These are phyloP conservation scores for Backusella mclennaniae DNA, from an alignment of 192 early-diverging fungal species.

Conservation along the genomic window DNA sequence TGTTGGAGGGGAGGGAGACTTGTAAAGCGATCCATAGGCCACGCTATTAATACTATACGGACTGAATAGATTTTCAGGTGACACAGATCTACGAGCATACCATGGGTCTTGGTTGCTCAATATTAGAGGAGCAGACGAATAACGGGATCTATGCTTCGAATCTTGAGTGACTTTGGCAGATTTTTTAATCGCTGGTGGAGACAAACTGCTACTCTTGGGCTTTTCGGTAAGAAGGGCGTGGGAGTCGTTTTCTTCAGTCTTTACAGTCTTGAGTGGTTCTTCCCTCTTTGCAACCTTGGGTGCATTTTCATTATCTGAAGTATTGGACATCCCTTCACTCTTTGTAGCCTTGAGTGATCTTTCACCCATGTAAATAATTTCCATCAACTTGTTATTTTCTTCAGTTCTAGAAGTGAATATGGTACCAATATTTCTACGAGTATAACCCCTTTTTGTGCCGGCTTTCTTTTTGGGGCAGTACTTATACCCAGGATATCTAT, in stretches of 20 bases:
- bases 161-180: background rate
- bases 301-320: too few species aligned
- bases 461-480: conserved; percentile 13
- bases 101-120: background rate
- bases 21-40: background rate
- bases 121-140: background rate
- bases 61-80: background rate
- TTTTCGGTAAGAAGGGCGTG: background rate
- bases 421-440: background rate
- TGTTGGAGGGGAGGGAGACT: background rate
- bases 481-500: conserved; percentile 25
- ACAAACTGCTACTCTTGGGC: too few species aligned
- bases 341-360: background rate
- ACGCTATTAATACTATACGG: background rate
- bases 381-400: conserved; percentile 5
- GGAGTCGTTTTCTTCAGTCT: background rate
- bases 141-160: background rate
- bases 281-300: background rate
- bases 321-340: background rate
- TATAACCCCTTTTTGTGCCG: background rate
- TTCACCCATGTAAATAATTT: background rate
- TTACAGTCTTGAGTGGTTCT: background rate
- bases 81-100: background rate
- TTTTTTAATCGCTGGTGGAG: background rate
- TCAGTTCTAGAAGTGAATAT: conserved; percentile 2